Percentiles rank a stretch among this genome's conserved stretches.
Evolutionary conservation across 208 protist species (phyloP).

Genomic region (Novymonas esmeraldas): DNA sequence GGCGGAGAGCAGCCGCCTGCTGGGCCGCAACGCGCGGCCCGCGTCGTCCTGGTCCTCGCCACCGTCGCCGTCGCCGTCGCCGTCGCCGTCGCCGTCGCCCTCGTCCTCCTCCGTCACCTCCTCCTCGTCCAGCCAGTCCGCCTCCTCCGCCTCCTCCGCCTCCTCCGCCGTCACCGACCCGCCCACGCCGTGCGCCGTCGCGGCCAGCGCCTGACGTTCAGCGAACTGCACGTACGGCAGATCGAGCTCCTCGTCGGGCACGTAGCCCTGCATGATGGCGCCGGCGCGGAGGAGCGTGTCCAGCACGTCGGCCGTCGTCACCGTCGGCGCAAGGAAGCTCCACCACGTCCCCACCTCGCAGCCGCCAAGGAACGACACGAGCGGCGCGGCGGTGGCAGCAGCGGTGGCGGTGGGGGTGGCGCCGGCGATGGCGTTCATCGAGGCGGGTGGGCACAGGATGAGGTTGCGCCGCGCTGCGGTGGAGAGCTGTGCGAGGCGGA

Average conservation of each 20-base stretch:
- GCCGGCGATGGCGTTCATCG: slow-evolving; percentile 22
- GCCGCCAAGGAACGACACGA: slow-evolving; percentile 33
- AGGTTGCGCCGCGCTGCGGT: slow-evolving; percentile 63
- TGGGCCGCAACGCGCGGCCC: background rate
- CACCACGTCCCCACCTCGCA: slow-evolving; percentile 47
- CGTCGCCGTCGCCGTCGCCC: background rate
- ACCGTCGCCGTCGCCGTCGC: background rate
- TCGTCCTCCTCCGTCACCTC: background rate
- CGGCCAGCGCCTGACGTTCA: slow-evolving; percentile 22
- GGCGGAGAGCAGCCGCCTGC: background rate
- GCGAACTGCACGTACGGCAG: slow-evolving; percentile 49
- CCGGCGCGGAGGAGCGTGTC: slow-evolving; percentile 49
- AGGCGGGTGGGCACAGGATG: slow-evolving; percentile 55
- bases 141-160: background rate
- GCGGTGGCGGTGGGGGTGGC: background rate
- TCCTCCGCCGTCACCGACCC: background rate
- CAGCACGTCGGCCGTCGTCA: slow-evolving; percentile 47
- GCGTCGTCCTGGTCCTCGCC: background rate
- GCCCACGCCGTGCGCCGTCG: background rate
- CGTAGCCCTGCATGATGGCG: slow-evolving; percentile 46
- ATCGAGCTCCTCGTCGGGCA: slow-evolving; percentile 54
- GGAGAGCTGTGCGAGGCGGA: slow-evolving; percentile 48
- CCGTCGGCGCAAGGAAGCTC: slow-evolving; percentile 38
- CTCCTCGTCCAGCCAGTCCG: background rate
- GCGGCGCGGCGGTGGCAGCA: background rate